Base-by-base conservation (phyloP, 2,329 filamentous ascomycete species). In the Fusarium sublunatum region DNA sequence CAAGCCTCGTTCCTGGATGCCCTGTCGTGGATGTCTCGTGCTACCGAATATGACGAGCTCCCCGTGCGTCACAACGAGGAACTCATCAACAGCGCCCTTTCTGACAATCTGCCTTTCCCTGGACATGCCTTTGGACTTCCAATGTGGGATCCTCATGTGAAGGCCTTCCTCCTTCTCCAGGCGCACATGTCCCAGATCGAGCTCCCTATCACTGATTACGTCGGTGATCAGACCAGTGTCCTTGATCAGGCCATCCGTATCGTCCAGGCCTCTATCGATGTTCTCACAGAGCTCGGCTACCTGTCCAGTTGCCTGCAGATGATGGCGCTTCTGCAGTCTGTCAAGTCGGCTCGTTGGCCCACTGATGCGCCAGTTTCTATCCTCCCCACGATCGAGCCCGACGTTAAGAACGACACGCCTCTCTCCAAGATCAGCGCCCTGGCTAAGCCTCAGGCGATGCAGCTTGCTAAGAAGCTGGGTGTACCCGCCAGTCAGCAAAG, bases 131-230 rank as follows among this genome's bases (percentile, higher is more conserved):
- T 95, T 48, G 88, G 88, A 9, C 80, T 97, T 36, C 94, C 94
- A 2, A 91, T 99, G 88, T 99, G 95, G 95, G 95, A 99, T 79
- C 95, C 95, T 0, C 95, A 99, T 73, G 92, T 98, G 73, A 99
- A 99, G 76, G 88, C 95, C 0, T 98, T 97, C 79, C 80, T 99
- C 34, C 84, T 99, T 2, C 84, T 99, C 0, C 96, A 99, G 77
- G 93, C 95, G 1, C 93, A 97, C 77, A 96, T 99, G 86, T 92
- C 91, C 19, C 90, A 94, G 54, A 90, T 98, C 67, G 88, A 94
- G 51, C 87, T 99, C 4, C 96, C 96, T 4, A 97, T 99, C 55
- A 90, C 91, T 1, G 95, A 99, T 82, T 99, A 99, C 73, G 93
- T 99, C 3, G 95, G 95, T 70, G 95, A 99, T 76, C 91, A 96